phyloP scores from a whole-genome alignment of 176 grass and related monocot genomes.

The Carex kokanica region DNA sequence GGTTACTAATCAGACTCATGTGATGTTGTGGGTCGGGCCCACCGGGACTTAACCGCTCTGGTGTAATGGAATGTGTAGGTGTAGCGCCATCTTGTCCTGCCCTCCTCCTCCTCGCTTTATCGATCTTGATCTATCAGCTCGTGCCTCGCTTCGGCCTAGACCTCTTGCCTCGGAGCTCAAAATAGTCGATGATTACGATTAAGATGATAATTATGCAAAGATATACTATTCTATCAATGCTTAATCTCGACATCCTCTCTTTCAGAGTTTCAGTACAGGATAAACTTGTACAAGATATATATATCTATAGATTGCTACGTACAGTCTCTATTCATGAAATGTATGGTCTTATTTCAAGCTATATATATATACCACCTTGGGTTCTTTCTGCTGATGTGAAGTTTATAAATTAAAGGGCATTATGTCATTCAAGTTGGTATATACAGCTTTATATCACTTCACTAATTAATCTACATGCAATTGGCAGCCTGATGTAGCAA shows the following conservation, averaged over 20 bases:
- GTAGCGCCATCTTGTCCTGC: not conserved
- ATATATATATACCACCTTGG: not conserved
- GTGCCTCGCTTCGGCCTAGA: not conserved
- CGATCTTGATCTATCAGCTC: not conserved
- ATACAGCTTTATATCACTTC: not conserved
- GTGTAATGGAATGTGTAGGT: not conserved
- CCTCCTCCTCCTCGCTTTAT: not conserved
- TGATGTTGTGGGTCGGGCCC: constrained; percentile 13
- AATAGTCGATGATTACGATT: not conserved
- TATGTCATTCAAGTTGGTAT: not conserved
- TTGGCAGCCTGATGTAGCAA: too few relatives aligned
- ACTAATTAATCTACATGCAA: not conserved
- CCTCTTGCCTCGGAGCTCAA: not conserved
- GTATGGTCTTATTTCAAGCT: not conserved
- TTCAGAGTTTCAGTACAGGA: not conserved
- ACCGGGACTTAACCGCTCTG: constrained; percentile 6
- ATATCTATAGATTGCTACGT: too few relatives aligned
- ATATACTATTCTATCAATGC: not conserved
- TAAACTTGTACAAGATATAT: too few relatives aligned
- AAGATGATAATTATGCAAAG: not conserved
- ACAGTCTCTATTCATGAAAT: not conserved
- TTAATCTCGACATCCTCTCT: not conserved
- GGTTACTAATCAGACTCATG: not conserved
- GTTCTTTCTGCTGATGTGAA: not conserved
- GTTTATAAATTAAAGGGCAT: not conserved